Percentiles rank a stretch among this genome's conserved stretches.
phyloP scores from a whole-genome alignment of 1,284 basidiomycete genomes.

The Abortiporus biennis region DNA sequence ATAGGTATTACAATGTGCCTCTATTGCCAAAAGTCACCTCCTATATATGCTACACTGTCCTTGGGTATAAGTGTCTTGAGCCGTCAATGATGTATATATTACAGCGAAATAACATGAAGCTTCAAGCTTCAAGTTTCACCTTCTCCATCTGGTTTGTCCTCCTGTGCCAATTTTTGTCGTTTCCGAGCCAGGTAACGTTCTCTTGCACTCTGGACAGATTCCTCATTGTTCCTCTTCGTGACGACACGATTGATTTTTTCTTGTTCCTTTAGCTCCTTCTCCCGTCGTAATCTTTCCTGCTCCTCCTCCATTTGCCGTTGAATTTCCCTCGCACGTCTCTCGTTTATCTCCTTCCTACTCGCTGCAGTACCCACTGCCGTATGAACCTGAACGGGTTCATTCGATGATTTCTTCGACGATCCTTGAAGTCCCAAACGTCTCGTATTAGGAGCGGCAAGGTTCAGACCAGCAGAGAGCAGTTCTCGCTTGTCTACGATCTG shows the following conservation, averaged over 20 bases:
- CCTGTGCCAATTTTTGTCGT: constrained; percentile 59
- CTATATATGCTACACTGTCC: no score
- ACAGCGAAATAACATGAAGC: no score
- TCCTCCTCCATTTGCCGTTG: constrained; percentile 72
- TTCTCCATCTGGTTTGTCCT: no score
- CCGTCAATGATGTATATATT: no score
- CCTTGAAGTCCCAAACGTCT: constrained; percentile 46
- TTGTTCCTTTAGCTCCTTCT: constrained; percentile 54
- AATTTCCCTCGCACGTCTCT: constrained; percentile 70
- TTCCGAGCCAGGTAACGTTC: constrained; percentile 79
- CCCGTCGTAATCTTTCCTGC: constrained; percentile 47
- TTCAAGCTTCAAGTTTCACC: no score
- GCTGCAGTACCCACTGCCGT: constrained; percentile 80
- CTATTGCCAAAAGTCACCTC: no score
- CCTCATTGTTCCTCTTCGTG: constrained; percentile 65
- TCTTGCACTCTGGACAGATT: constrained; percentile 64
- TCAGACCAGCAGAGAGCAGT: constrained; percentile 86
- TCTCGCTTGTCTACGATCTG: constrained; percentile 96
- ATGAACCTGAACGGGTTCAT: constrained; percentile 40
- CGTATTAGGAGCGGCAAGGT: constrained; percentile 80
- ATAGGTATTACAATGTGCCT: neutral
- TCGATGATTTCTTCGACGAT: constrained; percentile 20
- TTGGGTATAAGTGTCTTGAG: no score
- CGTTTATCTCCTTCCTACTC: constrained; percentile 72
- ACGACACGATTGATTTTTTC: constrained; percentile 52